Conservation (phyloP, 2,329 filamentous ascomycete genomes). For the Lachnellula hyalina region DNA sequence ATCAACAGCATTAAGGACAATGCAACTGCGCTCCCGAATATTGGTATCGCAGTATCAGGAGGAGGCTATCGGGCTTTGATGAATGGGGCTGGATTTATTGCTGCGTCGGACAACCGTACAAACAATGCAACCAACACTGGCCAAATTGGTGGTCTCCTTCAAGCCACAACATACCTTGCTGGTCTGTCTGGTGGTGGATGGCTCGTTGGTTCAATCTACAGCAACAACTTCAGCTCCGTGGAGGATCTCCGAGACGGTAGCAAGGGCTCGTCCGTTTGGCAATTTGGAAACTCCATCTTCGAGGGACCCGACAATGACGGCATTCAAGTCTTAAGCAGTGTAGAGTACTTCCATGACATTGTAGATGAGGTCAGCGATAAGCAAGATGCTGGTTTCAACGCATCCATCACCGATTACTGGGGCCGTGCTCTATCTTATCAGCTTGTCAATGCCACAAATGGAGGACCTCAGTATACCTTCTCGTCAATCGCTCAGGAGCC, state of each 20-base stretch:
- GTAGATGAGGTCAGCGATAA: slow-evolving; percentile 55
- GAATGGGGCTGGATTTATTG: slow-evolving; percentile 73
- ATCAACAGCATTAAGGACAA: slow-evolving; percentile 56
- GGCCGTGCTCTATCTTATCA: slow-evolving; percentile 82
- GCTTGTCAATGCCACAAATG: slow-evolving; percentile 69
- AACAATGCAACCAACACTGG: slow-evolving; percentile 53
- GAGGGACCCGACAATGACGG: slow-evolving; percentile 47
- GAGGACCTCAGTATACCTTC: slow-evolving; percentile 73
- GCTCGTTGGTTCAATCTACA: slow-evolving; percentile 75
- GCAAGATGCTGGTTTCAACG: slow-evolving; percentile 56
- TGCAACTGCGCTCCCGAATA: slow-evolving; percentile 54
- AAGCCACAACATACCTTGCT: slow-evolving; percentile 73
- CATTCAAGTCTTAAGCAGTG: slow-evolving; percentile 49
- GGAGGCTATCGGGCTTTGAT: slow-evolving; percentile 84
- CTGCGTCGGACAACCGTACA: slow-evolving; percentile 74
- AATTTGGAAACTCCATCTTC: slow-evolving; percentile 58
- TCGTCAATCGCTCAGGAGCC: slow-evolving; percentile 66
- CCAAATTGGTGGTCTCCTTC: slow-evolving; percentile 74
- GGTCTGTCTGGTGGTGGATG: slow-evolving; percentile 80
- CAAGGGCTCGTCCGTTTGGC: slow-evolving; percentile 47
- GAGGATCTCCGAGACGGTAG: slow-evolving; percentile 46
- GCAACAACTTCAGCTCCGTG: slow-evolving; percentile 73
- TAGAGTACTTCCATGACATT: slow-evolving; percentile 59
- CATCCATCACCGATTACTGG: slow-evolving; percentile 84
- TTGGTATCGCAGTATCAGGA: slow-evolving; percentile 74